Evolutionary conservation across 192 early-diverging fungal genomes (phyloP).

Genomic region (Coemansia sp.): DNA sequence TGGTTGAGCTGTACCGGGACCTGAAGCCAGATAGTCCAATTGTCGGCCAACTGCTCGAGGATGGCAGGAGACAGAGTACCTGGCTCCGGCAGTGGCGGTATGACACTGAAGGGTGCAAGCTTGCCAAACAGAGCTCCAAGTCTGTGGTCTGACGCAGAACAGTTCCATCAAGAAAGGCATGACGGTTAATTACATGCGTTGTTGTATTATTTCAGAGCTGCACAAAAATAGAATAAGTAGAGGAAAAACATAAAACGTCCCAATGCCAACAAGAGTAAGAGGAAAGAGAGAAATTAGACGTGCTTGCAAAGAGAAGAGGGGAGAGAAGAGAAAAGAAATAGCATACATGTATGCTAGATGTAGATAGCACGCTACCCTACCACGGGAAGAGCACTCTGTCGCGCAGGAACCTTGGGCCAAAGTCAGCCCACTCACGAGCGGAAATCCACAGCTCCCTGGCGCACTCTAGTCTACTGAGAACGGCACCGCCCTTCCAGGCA

Average conservation of each 20-base stretch:
- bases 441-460: conserved; percentile 82
- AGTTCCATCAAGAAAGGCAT: neutral
- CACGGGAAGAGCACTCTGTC: conserved; percentile 71
- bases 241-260: no score
- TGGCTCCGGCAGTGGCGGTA: conserved; percentile 39
- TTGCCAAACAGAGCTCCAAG: conserved; percentile 6
- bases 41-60: conserved; percentile 7
- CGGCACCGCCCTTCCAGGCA: conserved; percentile 87
- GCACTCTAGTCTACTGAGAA: conserved; percentile 75
- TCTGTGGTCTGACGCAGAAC: neutral
- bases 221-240: no score
- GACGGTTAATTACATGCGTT: no score
- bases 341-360: no score
- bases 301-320: no score
- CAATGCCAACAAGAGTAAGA: no score
- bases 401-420: conserved; percentile 64
- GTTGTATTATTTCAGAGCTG: no score
- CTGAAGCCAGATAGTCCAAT: conserved; percentile 12
- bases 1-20: conserved; percentile 48
- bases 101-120: conserved; percentile 11
- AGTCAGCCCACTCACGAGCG: conserved; percentile 68
- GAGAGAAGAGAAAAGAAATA: no score
- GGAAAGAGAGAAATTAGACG: no score
- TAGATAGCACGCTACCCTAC: conserved; percentile 15
- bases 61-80: conserved; percentile 23